These are phyloP conservation scores for Penicillium bovifimosum DNA, from an alignment of 495 filamentous ascomycete species.

Conservation along the genomic window DNA sequence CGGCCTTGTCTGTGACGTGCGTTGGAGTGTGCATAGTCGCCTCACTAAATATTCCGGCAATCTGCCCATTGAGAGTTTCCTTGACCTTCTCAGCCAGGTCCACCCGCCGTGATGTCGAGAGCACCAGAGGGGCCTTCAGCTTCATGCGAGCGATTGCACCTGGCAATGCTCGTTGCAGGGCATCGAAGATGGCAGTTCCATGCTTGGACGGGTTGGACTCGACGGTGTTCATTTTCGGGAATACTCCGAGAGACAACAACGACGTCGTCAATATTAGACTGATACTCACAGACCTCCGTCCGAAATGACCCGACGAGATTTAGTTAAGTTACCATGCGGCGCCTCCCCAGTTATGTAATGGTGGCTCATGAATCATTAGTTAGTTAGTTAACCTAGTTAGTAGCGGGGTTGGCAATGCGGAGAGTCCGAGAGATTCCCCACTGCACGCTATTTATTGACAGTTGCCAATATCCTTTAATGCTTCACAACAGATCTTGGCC, in stretches of 20 bases:
- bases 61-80: constrained; percentile 42
- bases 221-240: constrained; percentile 48
- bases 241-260: constrained; percentile 3
- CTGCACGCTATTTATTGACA: constrained; percentile 17
- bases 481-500: no score
- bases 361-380: no score
- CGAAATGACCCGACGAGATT: no score
- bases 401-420: no score
- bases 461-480: constrained; percentile 7
- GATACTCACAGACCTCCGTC: no score
- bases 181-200: constrained; percentile 58
- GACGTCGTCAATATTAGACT: no score
- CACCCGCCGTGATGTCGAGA: constrained; percentile 54
- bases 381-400: no score
- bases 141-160: constrained; percentile 52
- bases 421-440: no score
- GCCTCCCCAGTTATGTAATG: no score
- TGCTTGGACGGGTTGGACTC: constrained; percentile 50
- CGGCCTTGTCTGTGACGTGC: constrained; percentile 55
- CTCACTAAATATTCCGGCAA: constrained; percentile 55
- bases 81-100: constrained; percentile 47
- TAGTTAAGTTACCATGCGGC: no score
- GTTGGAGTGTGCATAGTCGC: constrained; percentile 67
- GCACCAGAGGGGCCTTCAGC: constrained; percentile 51
- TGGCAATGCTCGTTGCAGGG: constrained; percentile 53